Evolutionary conservation across 176 grass and related monocot genomes (phyloP), one percentile per base, ranked within the genome.

Genomic region (Pontederia paniculata): DNA sequence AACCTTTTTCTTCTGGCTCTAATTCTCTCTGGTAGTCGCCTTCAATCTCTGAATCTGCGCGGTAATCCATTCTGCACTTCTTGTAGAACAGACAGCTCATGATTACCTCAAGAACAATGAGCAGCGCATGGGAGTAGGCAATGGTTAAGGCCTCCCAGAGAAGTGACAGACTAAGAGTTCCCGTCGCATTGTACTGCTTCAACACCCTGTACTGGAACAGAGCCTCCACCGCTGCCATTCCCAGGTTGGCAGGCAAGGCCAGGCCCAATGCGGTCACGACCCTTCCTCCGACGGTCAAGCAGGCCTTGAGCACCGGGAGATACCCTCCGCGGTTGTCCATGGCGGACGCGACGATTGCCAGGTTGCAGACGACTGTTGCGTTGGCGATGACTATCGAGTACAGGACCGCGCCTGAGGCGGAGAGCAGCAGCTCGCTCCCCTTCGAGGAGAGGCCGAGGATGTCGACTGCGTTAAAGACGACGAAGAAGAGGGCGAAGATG

Each of bases 131-230:
- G 58, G 88, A 79, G 58, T 91, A 98, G 0, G 73, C 75, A 50
- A 98, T 79, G 0, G 82, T 81, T 76, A 90, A 91, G 8, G 83
- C 86, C 78, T 98, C 86, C 47, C 83, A 82, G 58, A 88, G 70
- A 31, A 88, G 49, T 3, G 45, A 75, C 0, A 78, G 65, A n/a
- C 8, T 15, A 45, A 87, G 54, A 57, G 48, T 75, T 20, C 68
- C 74, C 13, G 59, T 70, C 1, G 12, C 41, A 8, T 61, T 66
- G 1, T 64, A 76, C 55, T 50, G 80, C 23, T 62, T 64, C 15
- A 83, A 73, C 7, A 98, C 79, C 23, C 93, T 78, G 18, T 82
- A 67, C 44, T 81, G 86, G 70, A 98, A 98, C 51, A 98, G 79
- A 1, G 86, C 83, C 73, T 91, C 93, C 0, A 80, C 45, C 0